A percentile compares a stretch with the other conserved stretches of the same genome.
Conservation (phyloP, 164 flowering plant genomes). For the Magnolia changhungtana region DNA sequence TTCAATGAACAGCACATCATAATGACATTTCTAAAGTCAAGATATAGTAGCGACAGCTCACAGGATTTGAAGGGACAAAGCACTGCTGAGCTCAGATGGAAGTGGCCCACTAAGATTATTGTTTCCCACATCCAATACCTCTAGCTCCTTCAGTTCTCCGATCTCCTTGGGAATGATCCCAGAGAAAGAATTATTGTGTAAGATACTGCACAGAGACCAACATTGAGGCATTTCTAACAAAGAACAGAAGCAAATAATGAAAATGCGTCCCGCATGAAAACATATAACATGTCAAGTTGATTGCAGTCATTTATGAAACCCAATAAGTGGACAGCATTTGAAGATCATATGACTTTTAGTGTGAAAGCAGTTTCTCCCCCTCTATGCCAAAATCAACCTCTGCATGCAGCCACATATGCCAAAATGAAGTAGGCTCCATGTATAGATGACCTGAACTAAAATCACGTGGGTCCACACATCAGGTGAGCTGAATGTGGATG, state of each 20-base stretch:
- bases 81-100: slow-evolving; percentile 44
- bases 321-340: too few relatives aligned
- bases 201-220: slow-evolving; percentile 34
- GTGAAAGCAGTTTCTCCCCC: background rate
- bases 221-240: background rate
- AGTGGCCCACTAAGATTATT: slow-evolving; percentile 58
- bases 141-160: slow-evolving; percentile 48
- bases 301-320: too few relatives aligned
- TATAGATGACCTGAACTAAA: background rate
- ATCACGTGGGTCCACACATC: background rate
- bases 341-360: too few relatives aligned
- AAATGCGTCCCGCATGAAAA: too few relatives aligned
- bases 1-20: background rate
- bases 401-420: background rate
- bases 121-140: slow-evolving; percentile 56
- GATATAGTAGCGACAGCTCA: slow-evolving; percentile 23
- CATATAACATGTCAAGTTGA: too few relatives aligned
- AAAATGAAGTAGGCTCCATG: background rate
- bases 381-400: background rate
- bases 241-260: background rate
- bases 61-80: slow-evolving; percentile 46
- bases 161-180: slow-evolving; percentile 63
- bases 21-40: background rate
- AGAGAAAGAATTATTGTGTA: slow-evolving; percentile 63
- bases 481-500: background rate